Base-by-base conservation (phyloP, 768 basidiomycete genomes). In the Lenzites betulinus region DNA sequence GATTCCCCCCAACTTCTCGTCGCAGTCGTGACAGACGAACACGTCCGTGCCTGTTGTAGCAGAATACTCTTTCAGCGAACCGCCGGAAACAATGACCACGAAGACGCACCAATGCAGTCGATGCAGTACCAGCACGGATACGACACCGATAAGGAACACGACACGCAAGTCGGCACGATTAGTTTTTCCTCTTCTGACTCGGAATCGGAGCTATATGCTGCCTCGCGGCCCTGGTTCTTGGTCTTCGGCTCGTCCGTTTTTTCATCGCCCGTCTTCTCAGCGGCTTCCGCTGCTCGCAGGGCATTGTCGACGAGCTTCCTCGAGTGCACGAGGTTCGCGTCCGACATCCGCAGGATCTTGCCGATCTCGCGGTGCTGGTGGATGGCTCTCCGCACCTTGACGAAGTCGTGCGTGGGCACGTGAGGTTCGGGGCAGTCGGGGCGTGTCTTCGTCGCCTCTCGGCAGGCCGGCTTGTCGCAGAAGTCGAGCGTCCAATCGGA, bases 381-480 rank as follows among this genome's bases (percentile, higher is more conserved):
- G 43, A 65, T 48, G 4, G 62, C 53, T 3, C 55, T 52, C 7
- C 65, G 64, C 7, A 67, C 54, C 46, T 70, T 68, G 18, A 66
- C 30, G 23, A 67, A 28, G 48, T 65, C 63, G 49, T 67, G 69
- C n/a, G 54, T 56, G 15, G 62, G 54, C 15, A 36, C 16, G 39
- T 68, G 66, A 3, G 60, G 52, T 7, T 36, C 25, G 2, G 35
- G 22, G 12, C 55, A 16, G 26, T 64, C 51, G 22, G 61, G 49
- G 28, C 51, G 48, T 8, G 43, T 54, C 42, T 64, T 51, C n/a
- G 28, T 44, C 6, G 44, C 47, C 3, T 48, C 35, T 23, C 57
- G 23, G 56, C 65, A 70, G 1, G 43, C 38, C 35, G 58, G 47
- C 42, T 66, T 54, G 58, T 66, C 62, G 51, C 67, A 68, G 57